Percentiles rank a stretch among this genome's conserved stretches.
Conservation (phyloP, 208 protist genomes). For the Acanthamoeba sp. region DNA sequence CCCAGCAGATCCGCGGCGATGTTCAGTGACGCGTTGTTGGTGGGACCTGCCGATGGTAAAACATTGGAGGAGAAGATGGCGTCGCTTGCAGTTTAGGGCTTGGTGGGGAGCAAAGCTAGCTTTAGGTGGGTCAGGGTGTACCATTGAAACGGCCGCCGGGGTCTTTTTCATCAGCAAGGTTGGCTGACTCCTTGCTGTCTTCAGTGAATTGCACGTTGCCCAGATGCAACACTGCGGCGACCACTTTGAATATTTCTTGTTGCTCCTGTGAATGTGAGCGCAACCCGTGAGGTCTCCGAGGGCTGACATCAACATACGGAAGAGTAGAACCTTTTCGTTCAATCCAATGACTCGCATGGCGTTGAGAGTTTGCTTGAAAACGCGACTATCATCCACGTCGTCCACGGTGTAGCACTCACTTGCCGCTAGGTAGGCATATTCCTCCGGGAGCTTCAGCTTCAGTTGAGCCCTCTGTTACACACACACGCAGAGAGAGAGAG, state of each 20-base stretch:
- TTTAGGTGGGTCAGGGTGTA: no score
- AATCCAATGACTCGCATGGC: constrained; percentile 36
- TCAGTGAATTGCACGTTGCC: constrained; percentile 92
- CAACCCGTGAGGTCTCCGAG: background rate
- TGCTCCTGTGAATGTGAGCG: constrained; percentile 24
- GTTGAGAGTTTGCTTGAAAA: constrained; percentile 84
- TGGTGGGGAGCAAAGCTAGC: no score
- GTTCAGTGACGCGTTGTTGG: constrained; percentile 64
- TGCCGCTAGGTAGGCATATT: constrained; percentile 89
- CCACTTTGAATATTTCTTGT: constrained; percentile 87
- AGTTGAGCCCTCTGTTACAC: constrained; percentile 66
- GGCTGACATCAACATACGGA: background rate
- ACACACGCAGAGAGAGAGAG: no score
- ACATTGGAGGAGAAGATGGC: no score
- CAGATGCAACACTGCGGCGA: constrained; percentile 94
- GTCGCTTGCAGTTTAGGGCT: no score
- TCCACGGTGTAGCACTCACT: constrained; percentile 82
- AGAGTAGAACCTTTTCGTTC: background rate
- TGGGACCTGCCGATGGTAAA: background rate
- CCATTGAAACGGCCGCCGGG: background rate
- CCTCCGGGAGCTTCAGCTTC: constrained; percentile 51
- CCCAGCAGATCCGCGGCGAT: constrained; percentile 50
- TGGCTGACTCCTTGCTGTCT: background rate
- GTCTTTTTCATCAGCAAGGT: background rate
- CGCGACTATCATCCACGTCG: constrained; percentile 89